Percentiles rank a stretch among this genome's conserved stretches.
phyloP scores from a whole-genome alignment of 768 basidiomycete species.

The Trametes punicea region DNA sequence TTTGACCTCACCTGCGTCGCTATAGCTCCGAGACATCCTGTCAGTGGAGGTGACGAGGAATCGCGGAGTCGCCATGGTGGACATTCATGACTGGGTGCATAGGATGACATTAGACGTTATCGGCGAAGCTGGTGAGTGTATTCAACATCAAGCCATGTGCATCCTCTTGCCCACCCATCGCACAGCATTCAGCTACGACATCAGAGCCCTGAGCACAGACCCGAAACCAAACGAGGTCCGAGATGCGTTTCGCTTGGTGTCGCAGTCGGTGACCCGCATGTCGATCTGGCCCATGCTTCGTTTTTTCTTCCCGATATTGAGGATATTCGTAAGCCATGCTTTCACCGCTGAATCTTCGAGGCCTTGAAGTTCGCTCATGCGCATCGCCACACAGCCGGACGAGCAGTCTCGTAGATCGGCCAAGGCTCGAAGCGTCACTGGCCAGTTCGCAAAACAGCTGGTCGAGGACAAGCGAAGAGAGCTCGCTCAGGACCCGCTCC shows the following conservation, averaged over 20 bases:
- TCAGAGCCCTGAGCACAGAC: conserved; percentile 28
- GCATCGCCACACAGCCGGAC: conserved; percentile 12
- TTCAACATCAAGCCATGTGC: too few relatives aligned
- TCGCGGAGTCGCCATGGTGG: conserved; percentile 23
- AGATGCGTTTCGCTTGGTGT: conserved; percentile 28
- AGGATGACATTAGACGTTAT: conserved; percentile 40
- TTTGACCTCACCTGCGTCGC: not conserved
- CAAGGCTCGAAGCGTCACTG: conserved; percentile 18
- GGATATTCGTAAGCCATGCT: conserved; percentile 14
- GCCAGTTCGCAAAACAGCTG: conserved; percentile 25
- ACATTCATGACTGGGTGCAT: conserved; percentile 33
- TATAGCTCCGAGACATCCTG: conserved; percentile 24
- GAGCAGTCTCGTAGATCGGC: not conserved
- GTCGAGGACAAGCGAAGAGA: conserved; percentile 31
- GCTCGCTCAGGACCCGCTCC: conserved; percentile 20
- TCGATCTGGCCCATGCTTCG: conserved; percentile 4
- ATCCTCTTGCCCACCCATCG: not conserved
- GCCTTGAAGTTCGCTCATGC: too few relatives aligned
- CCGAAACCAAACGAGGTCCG: conserved; percentile 30
- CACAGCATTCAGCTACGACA: conserved; percentile 34
- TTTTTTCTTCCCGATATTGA: conserved; percentile 22
- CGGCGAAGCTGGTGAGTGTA: conserved; percentile 35
- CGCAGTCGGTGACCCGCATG: conserved; percentile 12
- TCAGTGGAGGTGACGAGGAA: conserved; percentile 30
- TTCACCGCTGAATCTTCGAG: too few relatives aligned